Base-by-base conservation (phyloP, 305 asterid genomes). In the Fraxinus latifolia region DNA sequence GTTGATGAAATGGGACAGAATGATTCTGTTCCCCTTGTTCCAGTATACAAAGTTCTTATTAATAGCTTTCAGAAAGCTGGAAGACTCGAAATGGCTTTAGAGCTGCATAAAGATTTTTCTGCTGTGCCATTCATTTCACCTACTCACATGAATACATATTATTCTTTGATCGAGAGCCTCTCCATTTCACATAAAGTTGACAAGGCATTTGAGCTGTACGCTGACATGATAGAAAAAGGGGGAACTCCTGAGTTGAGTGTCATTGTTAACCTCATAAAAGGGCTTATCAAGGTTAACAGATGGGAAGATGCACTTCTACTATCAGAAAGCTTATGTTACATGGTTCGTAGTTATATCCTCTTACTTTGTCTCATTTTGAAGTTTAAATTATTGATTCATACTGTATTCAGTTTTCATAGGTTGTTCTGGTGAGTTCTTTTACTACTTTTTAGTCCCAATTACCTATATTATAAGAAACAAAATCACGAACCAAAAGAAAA, bases 291-390 rank as follows among this genome's bases (percentile, higher is more conserved):
- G 81, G 88, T 78, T 71, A 84, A 90, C 82, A 89, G 89, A 84
- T 93, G 97, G 93, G 96, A 88, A 79, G 91, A 91, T 79, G 97
- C 97, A 34, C 87, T 95, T 89, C 77, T 89, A 68, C 93, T 95
- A 79, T 91, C 93, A 3, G 90, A 92, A 85, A 89, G 93, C 87
- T 87, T 95, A 83, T 93, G 93, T 84, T 32, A 70, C 86, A 91
- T 89, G 97, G 94, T 94, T 87, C 77, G 83, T 76, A 55, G 82
- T 83, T 82, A 78, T 32, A 55, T 34, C 37, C 85, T 74, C 55
- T n/a, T 55, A 37, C 81, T 78, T 62, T 82, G 74, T 65, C 19
- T 39, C 75, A 47, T 47, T 73, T 19, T 60, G 70, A 15, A 60
- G 14, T 70, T 11, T 19, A 42, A 23, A n/a, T 37, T 62, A 76